These are phyloP conservation scores for Arthroderma sp. DNA, from an alignment of 2,329 filamentous ascomycete genomes.

Conservation along the genomic window DNA sequence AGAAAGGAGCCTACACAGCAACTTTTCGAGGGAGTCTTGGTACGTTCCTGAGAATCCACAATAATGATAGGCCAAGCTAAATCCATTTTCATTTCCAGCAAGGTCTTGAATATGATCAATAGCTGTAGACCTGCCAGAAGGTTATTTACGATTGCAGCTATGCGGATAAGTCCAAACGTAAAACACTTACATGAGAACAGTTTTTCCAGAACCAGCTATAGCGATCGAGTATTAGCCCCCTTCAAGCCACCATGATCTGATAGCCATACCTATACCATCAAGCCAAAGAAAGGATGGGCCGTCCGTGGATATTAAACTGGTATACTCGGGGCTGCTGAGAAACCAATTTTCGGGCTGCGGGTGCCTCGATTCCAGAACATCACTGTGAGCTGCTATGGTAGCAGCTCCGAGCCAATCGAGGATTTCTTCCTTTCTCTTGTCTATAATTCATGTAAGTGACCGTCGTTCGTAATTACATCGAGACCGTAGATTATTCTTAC, in stretches of 20 bases:
- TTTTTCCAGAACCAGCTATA: not conserved
- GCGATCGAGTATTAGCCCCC: not conserved
- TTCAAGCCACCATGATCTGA: not conserved
- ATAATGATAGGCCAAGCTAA: not conserved
- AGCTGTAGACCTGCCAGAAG: not conserved
- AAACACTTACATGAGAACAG: not conserved
- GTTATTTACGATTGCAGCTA: not conserved
- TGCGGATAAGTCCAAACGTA: not conserved
- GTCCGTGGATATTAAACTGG: not conserved
- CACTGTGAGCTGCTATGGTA: constrained; percentile 1
- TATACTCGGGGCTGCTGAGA: not conserved
- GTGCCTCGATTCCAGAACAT: not conserved
- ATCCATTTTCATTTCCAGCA: not conserved
- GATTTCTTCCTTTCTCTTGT: not conserved
- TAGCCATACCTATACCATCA: not conserved
- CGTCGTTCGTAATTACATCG: not conserved
- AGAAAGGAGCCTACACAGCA: not conserved
- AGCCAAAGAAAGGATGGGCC: not conserved
- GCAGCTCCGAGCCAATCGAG: not conserved
- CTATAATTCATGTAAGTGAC: not conserved
- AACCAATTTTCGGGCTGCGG: not conserved
- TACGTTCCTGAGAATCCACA: not conserved
- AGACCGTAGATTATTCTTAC: not conserved
- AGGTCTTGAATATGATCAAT: not conserved
- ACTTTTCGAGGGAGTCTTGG: not conserved